Evolutionary conservation across 139 green algal species (phyloP).

Genomic region (Haematococcus sp.): DNA sequence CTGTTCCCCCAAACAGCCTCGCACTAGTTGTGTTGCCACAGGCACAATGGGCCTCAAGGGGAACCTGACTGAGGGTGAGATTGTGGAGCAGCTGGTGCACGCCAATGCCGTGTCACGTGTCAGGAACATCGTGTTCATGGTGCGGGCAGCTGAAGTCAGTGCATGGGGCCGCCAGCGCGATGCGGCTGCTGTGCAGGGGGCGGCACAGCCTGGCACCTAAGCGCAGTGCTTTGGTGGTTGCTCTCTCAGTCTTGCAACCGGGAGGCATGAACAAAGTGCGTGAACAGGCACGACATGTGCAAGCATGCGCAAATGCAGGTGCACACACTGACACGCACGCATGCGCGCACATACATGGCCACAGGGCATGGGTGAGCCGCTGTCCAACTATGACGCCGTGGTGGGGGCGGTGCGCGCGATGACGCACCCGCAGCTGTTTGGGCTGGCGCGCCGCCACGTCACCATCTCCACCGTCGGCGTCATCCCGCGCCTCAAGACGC

Average conservation of each 20-base stretch:
- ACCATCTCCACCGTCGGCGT: constrained; percentile 93
- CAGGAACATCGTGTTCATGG: constrained; percentile 97
- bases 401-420: constrained; percentile 68
- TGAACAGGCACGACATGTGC: no score
- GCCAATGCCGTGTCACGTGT: constrained; percentile 63
- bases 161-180: no score
- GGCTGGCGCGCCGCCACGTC: constrained; percentile 68
- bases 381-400: constrained; percentile 95
- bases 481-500: constrained; percentile 67
- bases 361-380: constrained; percentile 93
- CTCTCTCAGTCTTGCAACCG: no score
- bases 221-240: no score
- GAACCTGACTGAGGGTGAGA: constrained; percentile 89
- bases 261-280: no score
- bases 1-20: no score
- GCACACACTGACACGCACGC: neutral
- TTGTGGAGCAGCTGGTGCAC: constrained; percentile 94
- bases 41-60: constrained; percentile 91
- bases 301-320: no score
- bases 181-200: no score
- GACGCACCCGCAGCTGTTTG: constrained; percentile 68
- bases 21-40: no score
- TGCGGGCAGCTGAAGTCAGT: no score
- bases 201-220: no score
- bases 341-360: no score